These are phyloP conservation scores for Erythrophleum ivorense DNA, from an alignment of 331 rosid species.

Conservation along the genomic window DNA sequence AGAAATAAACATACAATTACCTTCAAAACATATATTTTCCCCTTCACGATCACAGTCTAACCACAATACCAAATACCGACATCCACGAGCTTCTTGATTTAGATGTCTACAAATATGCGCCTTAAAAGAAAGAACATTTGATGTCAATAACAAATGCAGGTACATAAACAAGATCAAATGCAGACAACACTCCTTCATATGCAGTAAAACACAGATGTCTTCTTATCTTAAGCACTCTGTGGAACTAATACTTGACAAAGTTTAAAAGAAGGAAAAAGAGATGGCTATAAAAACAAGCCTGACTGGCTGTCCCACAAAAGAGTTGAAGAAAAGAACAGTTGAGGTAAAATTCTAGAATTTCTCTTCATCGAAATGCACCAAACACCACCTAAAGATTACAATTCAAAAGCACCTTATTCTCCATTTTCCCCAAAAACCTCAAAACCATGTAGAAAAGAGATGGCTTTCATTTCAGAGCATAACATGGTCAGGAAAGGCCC, in stretches of 20 bases:
- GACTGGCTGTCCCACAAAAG: not conserved
- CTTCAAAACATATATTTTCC: constrained; percentile 97
- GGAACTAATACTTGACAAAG: constrained; percentile 20
- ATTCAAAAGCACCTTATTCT: not conserved
- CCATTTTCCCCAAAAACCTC: not conserved
- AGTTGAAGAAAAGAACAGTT: not conserved
- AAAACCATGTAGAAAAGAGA: constrained; percentile 7
- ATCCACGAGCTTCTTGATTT: constrained; percentile 92
- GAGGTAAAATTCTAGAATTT: not conserved
- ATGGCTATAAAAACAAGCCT: not conserved
- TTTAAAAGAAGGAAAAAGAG: constrained; percentile 6
- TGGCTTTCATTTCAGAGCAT: not conserved
- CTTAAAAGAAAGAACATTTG: constrained; percentile 49
- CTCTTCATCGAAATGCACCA: constrained; percentile 14
- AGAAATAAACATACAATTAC: constrained; percentile 44
- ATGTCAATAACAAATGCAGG: constrained; percentile 37
- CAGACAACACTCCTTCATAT: constrained; percentile 7
- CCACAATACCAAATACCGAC: constrained; percentile 85
- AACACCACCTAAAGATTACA: not conserved
- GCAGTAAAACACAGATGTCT: not conserved
- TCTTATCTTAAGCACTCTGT: not conserved
- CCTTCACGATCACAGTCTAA: constrained; percentile 99
- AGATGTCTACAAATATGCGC: constrained; percentile 89
- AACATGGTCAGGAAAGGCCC: not conserved
- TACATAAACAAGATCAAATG: constrained; percentile 34